phyloP scores from a whole-genome alignment of 1,284 basidiomycete species.

The Cryptococcus wingfieldii region DNA sequence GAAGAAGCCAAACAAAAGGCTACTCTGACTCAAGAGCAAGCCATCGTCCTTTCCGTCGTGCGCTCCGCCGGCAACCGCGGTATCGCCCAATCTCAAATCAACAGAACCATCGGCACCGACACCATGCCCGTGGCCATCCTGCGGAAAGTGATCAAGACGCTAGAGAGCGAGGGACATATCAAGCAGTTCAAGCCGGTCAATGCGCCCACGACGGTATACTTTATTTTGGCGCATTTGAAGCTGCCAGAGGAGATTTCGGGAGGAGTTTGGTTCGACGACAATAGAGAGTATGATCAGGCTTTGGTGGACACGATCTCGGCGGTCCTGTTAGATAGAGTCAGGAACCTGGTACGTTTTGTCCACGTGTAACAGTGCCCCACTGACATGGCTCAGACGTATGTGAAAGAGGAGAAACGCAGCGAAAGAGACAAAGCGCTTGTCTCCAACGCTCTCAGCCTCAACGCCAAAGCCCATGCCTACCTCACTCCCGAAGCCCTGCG shows the following conservation, averaged over 20 bases:
- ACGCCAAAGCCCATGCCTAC: conserved; percentile 29
- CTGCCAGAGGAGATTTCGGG: conserved; percentile 46
- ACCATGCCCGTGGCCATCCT: conserved; percentile 30
- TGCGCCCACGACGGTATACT: conserved; percentile 42
- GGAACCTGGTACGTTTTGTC: conserved; percentile 26
- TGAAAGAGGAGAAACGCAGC: conserved; percentile 12
- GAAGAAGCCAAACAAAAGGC: conserved; percentile 35
- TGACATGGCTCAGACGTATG: conserved; percentile 11
- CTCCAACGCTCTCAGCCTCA: conserved; percentile 35
- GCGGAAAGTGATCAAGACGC: conserved; percentile 33
- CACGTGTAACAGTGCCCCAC: neutral
- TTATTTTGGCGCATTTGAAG: conserved; percentile 35
- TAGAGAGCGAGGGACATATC: conserved; percentile 41
- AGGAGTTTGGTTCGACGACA: conserved; percentile 47
- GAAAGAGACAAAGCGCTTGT: conserved; percentile 14
- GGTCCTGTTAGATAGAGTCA: conserved; percentile 29
- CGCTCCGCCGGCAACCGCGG: conserved; percentile 17
- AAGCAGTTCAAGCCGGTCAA: conserved; percentile 45
- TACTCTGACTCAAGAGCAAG: conserved; percentile 38
- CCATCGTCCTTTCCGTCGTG: conserved; percentile 29
- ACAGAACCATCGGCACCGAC: conserved; percentile 30
- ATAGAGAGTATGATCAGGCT: conserved; percentile 43
- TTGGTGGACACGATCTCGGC: conserved; percentile 39
- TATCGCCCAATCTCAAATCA: conserved; percentile 13
- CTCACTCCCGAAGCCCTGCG: conserved; percentile 34